Conservation (phyloP, 768 basidiomycete species). For the Auricularia auricula-judae region DNA sequence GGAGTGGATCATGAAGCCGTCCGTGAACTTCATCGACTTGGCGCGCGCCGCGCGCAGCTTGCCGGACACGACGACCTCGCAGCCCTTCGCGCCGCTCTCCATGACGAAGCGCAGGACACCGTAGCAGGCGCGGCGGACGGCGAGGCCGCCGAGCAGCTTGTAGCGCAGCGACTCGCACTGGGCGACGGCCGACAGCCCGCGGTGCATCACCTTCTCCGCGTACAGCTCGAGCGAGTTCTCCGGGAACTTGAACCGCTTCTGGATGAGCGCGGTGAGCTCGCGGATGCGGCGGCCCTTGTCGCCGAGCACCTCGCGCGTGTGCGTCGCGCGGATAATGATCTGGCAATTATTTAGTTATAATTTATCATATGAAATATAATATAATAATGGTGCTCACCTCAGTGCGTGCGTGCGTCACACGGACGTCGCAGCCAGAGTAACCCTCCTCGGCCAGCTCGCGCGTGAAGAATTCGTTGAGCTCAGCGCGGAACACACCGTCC, state of each 20-base stretch:
- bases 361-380: not conserved
- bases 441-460: constrained; percentile 98
- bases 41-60: constrained; percentile 99
- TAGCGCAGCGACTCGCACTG: constrained; percentile 98
- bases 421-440: constrained; percentile 99
- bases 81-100: constrained; percentile 99
- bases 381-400: constrained; percentile 42
- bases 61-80: constrained; percentile 98
- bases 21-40: constrained; percentile 99
- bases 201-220: constrained; percentile 97
- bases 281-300: constrained; percentile 99
- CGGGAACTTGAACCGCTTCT: constrained; percentile 99
- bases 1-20: constrained; percentile 98
- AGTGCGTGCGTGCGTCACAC: constrained; percentile 97
- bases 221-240: constrained; percentile 98
- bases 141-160: constrained; percentile 98
- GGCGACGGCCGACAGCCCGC: constrained; percentile 95
- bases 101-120: constrained; percentile 99
- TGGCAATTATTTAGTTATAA: constrained; percentile 15
- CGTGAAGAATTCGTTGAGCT: constrained; percentile 98
- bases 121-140: constrained; percentile 96
- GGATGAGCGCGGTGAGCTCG: constrained; percentile 94
- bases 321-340: constrained; percentile 99
- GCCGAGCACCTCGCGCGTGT: constrained; percentile 97
- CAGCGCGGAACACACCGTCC: constrained; percentile 98